Evolutionary conservation across 441 rosid species (phyloP), one percentile per base, ranked within the genome.

Genomic region (Erodium moschatum): DNA sequence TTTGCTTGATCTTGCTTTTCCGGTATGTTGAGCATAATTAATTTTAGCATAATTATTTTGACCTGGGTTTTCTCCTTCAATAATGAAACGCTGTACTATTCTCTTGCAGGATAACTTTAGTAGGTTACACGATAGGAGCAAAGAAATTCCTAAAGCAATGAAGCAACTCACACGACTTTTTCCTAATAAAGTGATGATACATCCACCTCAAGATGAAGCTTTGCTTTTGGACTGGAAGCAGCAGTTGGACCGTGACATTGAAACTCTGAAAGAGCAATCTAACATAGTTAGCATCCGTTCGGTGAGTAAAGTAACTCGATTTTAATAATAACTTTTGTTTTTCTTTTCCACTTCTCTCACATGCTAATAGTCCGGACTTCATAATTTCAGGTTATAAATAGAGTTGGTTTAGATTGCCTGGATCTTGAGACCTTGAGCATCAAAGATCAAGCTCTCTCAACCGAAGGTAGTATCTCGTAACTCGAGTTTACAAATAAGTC

Each of bases 181-280:
- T 76, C 97, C 99, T 9, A 92, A 92, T 84, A 95, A 92, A 91
- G 89, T 95, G 71, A 75, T 87, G n/a, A 84, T 95, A 78, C 99
- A 95, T 79, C 74, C 89, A 65, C 99, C 99, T 82, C 98, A 92
- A 98, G 99, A 92, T 69, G 99, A 95, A 82, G 81, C 87, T 50
- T 74, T 88, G 74, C 97, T 92, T 69, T 78, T 79, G 86, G 98
- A 90, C 76, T 92, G 96, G 99, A 95, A 95, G 87, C 97, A 85
- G 83, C 92, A 79, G 69, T 80, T 95, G 79, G 99, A 90, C 38
- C 95, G 91, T 58, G 99, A 95, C 81, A 80, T 78, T 71, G 98
- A 95, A 82, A 90, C 89, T 58, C 73, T 92, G 82, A 92, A 91
- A 83, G 92, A 78, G 60, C 98, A 86, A 77, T 85, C 97, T 72